Evolutionary conservation across 306 rosid species (phyloP), one percentile per base, ranked within the genome.

Genomic region (Elaeagnus macrophylla): DNA sequence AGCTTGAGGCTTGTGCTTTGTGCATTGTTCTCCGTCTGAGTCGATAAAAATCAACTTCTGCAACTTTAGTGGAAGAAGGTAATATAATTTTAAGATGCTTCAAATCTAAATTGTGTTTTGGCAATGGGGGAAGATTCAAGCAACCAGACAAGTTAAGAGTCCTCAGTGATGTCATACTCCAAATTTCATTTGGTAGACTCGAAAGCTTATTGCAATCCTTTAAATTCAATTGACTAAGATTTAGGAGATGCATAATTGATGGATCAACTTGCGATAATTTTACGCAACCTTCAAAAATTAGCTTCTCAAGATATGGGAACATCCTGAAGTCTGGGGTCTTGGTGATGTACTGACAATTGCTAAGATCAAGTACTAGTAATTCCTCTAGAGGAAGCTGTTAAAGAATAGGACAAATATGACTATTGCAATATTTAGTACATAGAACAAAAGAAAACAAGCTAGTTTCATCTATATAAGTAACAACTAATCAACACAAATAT

Each of bases 241-340:
- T 14, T 15, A 40, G 37, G 48, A 60, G 65, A 9, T 37, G 10
- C 39, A 36, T 47, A 38, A 49, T 60, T 0, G 65, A 36, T 9
- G 19, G 47, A 37, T 60, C 47, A 52, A 60, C 20, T 6, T 36
- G 16, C 6, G 15, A 45, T 37, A 58, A 15, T 45, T 53, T 45
- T 35, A 12, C 20, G 36, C 63, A 58, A 12, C 63, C 63, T 42
- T 48, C 10, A 9, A 58, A 41, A 45, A 58, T 10, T 32, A 58
- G 47, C 35, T 40, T 35, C 45, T 58, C 63, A 7, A 58, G 53
- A 58, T 58, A 43, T 44, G 63, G 52, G 36, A 35, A 12, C n/a
- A 39, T 50, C 3, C 25, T 13, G 12, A 58, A 45, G 47, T 44
- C 52, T 12, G 53, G 53, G 16, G 53, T 45, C 37, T 45, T 41